Conservation (phyloP, 495 filamentous ascomycete genomes). For the Neurospora discreta region DNA sequence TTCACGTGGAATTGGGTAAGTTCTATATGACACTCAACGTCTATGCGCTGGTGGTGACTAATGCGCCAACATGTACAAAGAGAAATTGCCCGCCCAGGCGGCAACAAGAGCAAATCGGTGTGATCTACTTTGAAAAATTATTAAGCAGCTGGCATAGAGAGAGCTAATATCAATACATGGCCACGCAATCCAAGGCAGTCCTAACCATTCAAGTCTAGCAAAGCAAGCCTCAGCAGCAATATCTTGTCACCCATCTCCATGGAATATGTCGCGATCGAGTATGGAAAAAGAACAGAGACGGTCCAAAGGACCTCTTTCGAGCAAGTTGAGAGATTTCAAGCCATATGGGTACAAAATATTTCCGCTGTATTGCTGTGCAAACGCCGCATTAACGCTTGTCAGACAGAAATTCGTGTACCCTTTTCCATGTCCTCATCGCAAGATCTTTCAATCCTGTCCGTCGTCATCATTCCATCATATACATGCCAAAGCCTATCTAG, state of each 20-base stretch:
- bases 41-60: background rate
- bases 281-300: background rate
- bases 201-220: background rate
- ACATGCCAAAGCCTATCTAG: background rate
- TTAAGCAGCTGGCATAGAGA: background rate
- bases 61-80: background rate
- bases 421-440: background rate
- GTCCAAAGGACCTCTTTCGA: background rate
- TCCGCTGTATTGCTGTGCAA: background rate
- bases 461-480: background rate
- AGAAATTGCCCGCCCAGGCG: background rate
- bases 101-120: background rate
- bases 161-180: background rate
- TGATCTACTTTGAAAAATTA: background rate
- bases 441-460: background rate
- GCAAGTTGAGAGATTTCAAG: background rate
- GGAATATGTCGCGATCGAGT: background rate
- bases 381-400: background rate
- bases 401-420: background rate
- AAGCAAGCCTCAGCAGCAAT: background rate
- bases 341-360: background rate
- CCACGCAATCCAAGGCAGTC: background rate
- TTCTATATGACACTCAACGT: background rate
- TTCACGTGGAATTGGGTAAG: background rate
- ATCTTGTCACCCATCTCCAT: background rate